These are phyloP conservation scores for Penicillium sp. DNA, from an alignment of 2,329 filamentous ascomycete genomes.

Conservation along the genomic window DNA sequence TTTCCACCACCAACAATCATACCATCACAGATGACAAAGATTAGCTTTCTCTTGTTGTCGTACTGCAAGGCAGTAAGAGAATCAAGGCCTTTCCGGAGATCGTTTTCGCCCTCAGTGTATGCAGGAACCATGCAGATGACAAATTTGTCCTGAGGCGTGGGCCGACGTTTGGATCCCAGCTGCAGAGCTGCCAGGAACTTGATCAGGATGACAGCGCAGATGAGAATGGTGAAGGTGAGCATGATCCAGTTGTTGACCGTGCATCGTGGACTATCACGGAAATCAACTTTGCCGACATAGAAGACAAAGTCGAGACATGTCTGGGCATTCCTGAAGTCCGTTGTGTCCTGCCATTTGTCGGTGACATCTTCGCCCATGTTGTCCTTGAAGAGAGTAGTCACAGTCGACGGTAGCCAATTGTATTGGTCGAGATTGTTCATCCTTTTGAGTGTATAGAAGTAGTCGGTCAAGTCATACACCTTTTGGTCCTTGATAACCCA, in stretches of 20 bases:
- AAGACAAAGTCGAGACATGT: constrained; percentile 82
- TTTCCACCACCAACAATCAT: constrained; percentile 99
- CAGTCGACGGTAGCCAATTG: constrained; percentile 68
- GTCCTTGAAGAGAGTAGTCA: constrained; percentile 68
- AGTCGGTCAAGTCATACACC: constrained; percentile 89
- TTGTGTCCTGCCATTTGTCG: constrained; percentile 56
- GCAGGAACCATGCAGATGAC: constrained; percentile 98
- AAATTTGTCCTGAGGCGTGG: constrained; percentile 93
- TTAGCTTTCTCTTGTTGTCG: constrained; percentile 95
- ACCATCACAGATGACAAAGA: constrained; percentile 91
- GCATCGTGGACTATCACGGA: constrained; percentile 73
- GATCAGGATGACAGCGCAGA: constrained; percentile 74
- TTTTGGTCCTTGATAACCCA: constrained; percentile 78
- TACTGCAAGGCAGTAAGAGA: constrained; percentile 93
- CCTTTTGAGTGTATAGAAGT: constrained; percentile 72
- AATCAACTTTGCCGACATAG: constrained; percentile 80
- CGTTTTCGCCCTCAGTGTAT: constrained; percentile 97
- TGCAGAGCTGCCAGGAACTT: constrained; percentile 95
- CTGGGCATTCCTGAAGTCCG: constrained; percentile 63
- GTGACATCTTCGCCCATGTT: constrained; percentile 82
- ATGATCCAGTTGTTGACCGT: constrained; percentile 90
- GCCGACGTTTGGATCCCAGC: constrained; percentile 86
- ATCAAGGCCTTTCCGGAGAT: constrained; percentile 86
- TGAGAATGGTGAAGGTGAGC: constrained; percentile 78
- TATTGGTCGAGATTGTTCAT: constrained; percentile 59